Conservation (phyloP, 2,329 filamentous ascomycete species). For the Dendrostoma leiphaemia region DNA sequence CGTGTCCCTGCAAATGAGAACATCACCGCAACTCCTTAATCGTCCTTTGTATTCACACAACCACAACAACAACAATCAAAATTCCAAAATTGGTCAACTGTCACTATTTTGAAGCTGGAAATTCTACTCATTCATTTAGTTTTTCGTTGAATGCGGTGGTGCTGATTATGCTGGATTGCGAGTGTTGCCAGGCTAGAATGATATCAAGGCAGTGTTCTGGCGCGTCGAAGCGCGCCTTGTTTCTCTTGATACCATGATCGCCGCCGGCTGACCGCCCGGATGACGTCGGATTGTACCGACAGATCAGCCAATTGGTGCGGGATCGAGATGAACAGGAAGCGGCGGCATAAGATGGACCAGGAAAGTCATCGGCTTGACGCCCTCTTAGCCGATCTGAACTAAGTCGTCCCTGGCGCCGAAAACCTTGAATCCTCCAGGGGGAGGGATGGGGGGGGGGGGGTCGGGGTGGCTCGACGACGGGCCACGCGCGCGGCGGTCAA, state of each 20-base stretch:
- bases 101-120: no score
- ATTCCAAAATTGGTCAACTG: no score
- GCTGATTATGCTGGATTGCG: no score
- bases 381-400: background rate
- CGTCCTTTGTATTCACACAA: no score
- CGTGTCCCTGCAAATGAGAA: no score
- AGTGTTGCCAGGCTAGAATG: background rate
- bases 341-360: background rate
- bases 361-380: background rate
- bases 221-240: conserved; percentile 17
- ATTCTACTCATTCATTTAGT: no score
- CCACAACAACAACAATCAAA: no score
- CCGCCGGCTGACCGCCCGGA: conserved; percentile 8
- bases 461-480: background rate
- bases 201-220: conserved; percentile 3
- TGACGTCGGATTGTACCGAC: conserved; percentile 14
- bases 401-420: background rate
- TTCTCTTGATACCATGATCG: conserved; percentile 9
- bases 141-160: no score
- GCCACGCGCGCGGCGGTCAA: background rate
- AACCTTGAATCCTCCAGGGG: background rate
- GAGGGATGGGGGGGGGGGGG: no score
- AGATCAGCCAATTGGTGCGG: conserved; percentile 12
- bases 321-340: conserved; percentile 15
- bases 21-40: no score